Evolutionary conservation across 768 basidiomycete species (phyloP).

Genomic region (Podaxis rugospora): DNA sequence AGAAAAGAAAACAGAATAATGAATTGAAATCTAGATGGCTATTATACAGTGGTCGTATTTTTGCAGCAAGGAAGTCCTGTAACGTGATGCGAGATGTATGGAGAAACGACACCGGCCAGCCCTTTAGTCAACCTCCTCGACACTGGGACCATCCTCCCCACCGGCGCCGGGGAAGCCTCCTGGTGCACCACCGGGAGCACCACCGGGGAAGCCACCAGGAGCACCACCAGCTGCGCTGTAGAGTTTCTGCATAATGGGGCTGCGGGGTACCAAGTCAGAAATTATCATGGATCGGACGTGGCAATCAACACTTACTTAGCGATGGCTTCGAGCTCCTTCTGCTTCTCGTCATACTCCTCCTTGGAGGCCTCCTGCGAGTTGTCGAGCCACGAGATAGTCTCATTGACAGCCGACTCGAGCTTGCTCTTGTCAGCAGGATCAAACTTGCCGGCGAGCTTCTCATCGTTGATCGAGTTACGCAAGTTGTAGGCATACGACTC

Average conservation of each 20-base stretch:
- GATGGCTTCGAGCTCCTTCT: conserved; percentile 87
- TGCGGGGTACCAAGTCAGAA: conserved; percentile 15
- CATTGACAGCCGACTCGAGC: conserved; percentile 77
- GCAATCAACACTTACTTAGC: conserved; percentile 47
- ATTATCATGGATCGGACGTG: not conserved
- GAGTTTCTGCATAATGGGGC: conserved; percentile 64
- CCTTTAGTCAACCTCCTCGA: conserved; percentile 84
- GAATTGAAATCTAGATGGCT: conserved; percentile 11
- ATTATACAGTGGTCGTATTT: conserved; percentile 18
- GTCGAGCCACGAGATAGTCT: conserved; percentile 84
- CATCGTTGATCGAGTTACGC: conserved; percentile 81
- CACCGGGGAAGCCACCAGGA: conserved; percentile 64
- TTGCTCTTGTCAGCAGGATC: conserved; percentile 82
- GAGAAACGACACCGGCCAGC: conserved; percentile 11
- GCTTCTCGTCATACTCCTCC: conserved; percentile 90
- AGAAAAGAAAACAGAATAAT: conserved; percentile 3
- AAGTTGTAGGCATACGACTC: conserved; percentile 97
- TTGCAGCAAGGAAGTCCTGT: conserved; percentile 15
- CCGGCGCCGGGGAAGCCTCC: conserved; percentile 60
- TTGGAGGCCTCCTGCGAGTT: conserved; percentile 84
- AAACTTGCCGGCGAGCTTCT: conserved; percentile 85
- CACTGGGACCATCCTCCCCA: conserved; percentile 80
- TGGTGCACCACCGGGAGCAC: conserved; percentile 55
- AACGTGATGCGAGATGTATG: conserved; percentile 14
- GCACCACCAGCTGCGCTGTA: conserved; percentile 70